Conservation (phyloP, 2,329 filamentous ascomycete species). For the Purpureocillium takamizusanense region DNA sequence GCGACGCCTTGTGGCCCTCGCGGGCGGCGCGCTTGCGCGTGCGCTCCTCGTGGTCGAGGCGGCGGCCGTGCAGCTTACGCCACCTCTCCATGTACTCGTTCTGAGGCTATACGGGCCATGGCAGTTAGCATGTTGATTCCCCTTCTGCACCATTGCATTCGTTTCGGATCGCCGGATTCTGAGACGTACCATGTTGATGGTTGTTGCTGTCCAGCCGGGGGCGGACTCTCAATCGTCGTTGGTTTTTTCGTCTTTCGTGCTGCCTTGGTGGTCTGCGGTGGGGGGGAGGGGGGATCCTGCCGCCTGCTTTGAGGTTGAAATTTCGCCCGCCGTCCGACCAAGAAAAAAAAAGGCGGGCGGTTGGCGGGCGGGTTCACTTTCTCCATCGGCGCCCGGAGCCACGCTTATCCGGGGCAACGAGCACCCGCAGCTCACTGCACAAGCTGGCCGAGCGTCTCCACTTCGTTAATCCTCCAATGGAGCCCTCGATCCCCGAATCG, state of each 20-base stretch:
- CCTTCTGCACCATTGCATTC: too few species aligned
- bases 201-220: slow-evolving; percentile 7
- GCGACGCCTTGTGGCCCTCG: slow-evolving; percentile 78
- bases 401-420: slow-evolving; percentile 21
- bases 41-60: slow-evolving; percentile 77
- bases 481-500: slow-evolving; percentile 12
- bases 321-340: slow-evolving; percentile 6
- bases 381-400: slow-evolving; percentile 19
- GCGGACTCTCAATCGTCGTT: slow-evolving; percentile 2
- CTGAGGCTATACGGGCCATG: slow-evolving; percentile 53
- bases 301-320: slow-evolving; percentile 4
- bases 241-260: slow-evolving; percentile 1
- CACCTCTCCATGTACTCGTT: slow-evolving; percentile 74
- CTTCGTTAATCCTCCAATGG: slow-evolving; percentile 10
- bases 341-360: slow-evolving; percentile 2
- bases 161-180: too few species aligned
- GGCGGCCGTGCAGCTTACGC: slow-evolving; percentile 43
- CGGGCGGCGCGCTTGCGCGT: slow-evolving; percentile 78
- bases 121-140: too few species aligned
- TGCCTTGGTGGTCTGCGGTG: background rate
- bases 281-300: background rate
- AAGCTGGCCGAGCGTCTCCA: too few species aligned
- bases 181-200: slow-evolving; percentile 24
- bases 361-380: background rate
- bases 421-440: too few species aligned